Base-by-base conservation (phyloP, 2,329 filamentous ascomycete genomes). In the Penicillium crustosum region DNA sequence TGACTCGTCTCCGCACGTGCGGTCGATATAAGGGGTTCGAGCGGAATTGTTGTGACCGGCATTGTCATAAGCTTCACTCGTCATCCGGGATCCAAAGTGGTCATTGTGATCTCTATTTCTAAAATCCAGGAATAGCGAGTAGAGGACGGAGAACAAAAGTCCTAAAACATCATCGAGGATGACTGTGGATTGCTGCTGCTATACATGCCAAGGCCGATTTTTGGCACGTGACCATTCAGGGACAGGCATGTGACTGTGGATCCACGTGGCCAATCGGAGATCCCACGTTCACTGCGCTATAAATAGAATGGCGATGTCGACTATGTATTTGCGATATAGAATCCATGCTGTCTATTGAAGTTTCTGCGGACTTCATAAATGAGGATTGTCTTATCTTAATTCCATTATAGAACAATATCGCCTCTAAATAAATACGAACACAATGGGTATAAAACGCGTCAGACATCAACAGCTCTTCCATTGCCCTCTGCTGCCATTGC, bases 1-100 rank as follows among this genome's bases (percentile, higher is more conserved):
- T 57, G 42, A 57, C 49, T 53, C 15, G 49, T 48, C 9, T 57
- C 50, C 43, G 36, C 55, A 53, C 50, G 55, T 57, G 55, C 43
- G 35, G 21, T 53, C 21, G 43, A 29, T 43, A 45, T 43, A 50
- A 57, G 43, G 43, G 49, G 55, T 42, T 53, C 49, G 29, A 57
- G 55, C 19, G 55, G 55, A 47, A 57, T 57, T 8, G 49, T 42
- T 48, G 55, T 53, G 35, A 53, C 42, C 23, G 55, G 36, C 55
- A 57, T 57, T 45, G 55, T 57, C 42, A 33, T 35, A 19, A 10
- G 19, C 41, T 21, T 36, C 33, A 33, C 44, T 45, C 17, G 6
- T 57, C 42, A 57, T 5, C 55, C 49, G 6, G 49, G 6, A 6
- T 48, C 17, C 29, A 48, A 53, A 53, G 13, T 23, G 42, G 6